A percentile compares a stretch with the other conserved stretches of the same genome.
phyloP scores from a whole-genome alignment of 2,329 filamentous ascomycete genomes.

The Graphiopsis chlorocephala region DNA sequence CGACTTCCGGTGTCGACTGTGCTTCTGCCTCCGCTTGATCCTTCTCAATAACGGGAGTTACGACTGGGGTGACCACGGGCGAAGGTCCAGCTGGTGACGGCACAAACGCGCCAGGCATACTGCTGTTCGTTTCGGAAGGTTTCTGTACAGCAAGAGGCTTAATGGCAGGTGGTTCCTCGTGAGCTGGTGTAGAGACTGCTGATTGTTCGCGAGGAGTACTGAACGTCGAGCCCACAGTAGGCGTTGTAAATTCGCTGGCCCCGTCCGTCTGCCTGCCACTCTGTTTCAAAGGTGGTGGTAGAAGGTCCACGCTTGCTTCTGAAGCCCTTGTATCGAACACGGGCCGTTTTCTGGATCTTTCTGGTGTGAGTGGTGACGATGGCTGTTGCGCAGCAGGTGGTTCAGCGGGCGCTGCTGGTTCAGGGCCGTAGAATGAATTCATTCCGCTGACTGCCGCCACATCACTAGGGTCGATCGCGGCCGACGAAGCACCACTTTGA shows the following conservation, averaged over 20 bases:
- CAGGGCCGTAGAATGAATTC: constrained; percentile 28
- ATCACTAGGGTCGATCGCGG: constrained; percentile 25
- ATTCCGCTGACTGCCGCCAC: constrained; percentile 25
- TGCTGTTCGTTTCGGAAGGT: constrained; percentile 21
- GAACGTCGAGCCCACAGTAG: not conserved
- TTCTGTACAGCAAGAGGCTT: constrained; percentile 18
- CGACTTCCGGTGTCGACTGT: constrained; percentile 17
- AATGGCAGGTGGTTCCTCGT: constrained; percentile 19
- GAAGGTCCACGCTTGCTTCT: constrained; percentile 26
- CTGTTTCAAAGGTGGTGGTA: constrained; percentile 31
- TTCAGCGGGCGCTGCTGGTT: constrained; percentile 12
- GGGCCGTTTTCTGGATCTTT: constrained; percentile 24
- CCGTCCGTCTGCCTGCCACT: constrained; percentile 13
- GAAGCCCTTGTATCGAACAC: constrained; percentile 21
- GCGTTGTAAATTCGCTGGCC: constrained; percentile 17
- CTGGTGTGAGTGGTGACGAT: constrained; percentile 24
- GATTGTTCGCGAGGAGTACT: constrained; percentile 2
- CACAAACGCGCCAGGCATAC: constrained; percentile 18
- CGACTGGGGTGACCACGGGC: constrained; percentile 16
- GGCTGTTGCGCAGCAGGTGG: constrained; percentile 18
- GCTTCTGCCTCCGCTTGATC: constrained; percentile 17
- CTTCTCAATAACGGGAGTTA: constrained; percentile 23
- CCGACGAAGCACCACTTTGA: constrained; percentile 23
- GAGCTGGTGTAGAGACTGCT: constrained; percentile 9
- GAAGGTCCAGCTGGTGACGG: constrained; percentile 15